Conservation (phyloP, 352 stramenopile genomes). For the Pythium monospermum region DNA sequence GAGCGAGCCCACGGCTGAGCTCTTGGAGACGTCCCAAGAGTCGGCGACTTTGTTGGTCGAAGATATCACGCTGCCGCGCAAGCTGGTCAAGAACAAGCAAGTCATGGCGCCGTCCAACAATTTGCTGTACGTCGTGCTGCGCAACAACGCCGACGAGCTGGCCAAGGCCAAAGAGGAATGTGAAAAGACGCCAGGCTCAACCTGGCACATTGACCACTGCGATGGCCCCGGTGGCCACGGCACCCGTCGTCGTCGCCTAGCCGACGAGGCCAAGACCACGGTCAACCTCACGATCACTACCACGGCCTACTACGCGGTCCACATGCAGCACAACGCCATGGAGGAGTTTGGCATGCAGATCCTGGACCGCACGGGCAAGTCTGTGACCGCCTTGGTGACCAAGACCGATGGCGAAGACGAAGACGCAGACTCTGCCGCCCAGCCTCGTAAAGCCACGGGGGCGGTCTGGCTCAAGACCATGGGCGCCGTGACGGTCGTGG, state of each 20-base stretch:
- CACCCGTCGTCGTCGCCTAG: slow-evolving; percentile 13
- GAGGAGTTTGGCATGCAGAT: slow-evolving; percentile 40
- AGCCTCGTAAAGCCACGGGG: slow-evolving; percentile 20
- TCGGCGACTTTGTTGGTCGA: slow-evolving; percentile 24
- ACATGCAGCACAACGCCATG: slow-evolving; percentile 47
- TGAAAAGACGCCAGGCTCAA: slow-evolving; percentile 31
- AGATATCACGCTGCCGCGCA: slow-evolving; percentile 36
- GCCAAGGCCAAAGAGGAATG: slow-evolving; percentile 29
- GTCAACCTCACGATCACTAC: slow-evolving; percentile 37
- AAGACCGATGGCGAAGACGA: slow-evolving; percentile 13
- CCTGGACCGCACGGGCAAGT: slow-evolving; percentile 11
- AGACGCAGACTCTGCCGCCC: background rate
- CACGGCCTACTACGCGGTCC: slow-evolving; percentile 31
- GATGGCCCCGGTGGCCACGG: slow-evolving; percentile 30
- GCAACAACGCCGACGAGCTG: slow-evolving; percentile 43
- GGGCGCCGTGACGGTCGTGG: slow-evolving; percentile 28
- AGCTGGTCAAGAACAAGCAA: slow-evolving; percentile 33
- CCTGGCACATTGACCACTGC: slow-evolving; percentile 48
- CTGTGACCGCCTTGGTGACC: slow-evolving; percentile 17
- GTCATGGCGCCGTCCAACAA: slow-evolving; percentile 34
- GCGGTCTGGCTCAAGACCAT: slow-evolving; percentile 38
- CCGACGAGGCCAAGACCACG: slow-evolving; percentile 27
- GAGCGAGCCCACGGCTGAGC: slow-evolving; percentile 11
- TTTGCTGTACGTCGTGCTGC: slow-evolving; percentile 40
- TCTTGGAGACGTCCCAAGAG: slow-evolving; percentile 23